A percentile compares a stretch with the other conserved stretches of the same genome.
These are phyloP conservation scores for Yarrowia sp. DNA, from an alignment of 805 yeast species.

Conservation along the genomic window DNA sequence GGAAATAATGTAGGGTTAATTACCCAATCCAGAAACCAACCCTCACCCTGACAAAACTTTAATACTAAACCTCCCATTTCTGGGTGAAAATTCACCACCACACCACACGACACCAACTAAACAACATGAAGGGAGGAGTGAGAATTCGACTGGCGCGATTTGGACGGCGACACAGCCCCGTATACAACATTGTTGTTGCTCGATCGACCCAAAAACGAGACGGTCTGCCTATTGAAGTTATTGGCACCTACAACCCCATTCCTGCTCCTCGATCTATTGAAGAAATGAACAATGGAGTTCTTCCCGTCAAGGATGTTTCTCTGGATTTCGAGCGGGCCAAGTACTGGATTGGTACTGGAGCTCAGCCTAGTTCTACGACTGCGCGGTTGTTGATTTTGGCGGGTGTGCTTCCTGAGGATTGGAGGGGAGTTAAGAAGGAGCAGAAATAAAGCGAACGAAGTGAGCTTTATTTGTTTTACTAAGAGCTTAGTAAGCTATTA, in stretches of 20 bases:
- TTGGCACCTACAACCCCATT: conserved; percentile 88
- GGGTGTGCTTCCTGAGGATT: conserved; percentile 49
- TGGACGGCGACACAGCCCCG: conserved; percentile 84
- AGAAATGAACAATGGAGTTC: conserved; percentile 54
- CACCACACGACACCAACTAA: neutral
- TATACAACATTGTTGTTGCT: conserved; percentile 89
- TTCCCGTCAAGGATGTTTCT: conserved; percentile 72
- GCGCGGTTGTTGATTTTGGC: conserved; percentile 72
- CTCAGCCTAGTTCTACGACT: conserved; percentile 86
- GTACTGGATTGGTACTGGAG: conserved; percentile 98
- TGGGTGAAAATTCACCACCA: neutral
- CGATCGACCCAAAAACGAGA: conserved; percentile 59
- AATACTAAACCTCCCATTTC: neutral
- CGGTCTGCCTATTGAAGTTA: conserved; percentile 85
- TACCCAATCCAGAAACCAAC: too few relatives aligned
- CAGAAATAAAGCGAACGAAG: neutral
- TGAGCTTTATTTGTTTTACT: too few relatives aligned
- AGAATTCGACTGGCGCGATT: conserved; percentile 89
- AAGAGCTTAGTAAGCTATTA: too few relatives aligned
- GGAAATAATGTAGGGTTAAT: too few relatives aligned
- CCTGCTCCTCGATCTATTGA: conserved; percentile 66
- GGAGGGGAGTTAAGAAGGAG: conserved; percentile 38
- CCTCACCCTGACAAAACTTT: neutral
- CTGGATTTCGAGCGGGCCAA: conserved; percentile 86
- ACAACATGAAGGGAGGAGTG: conserved; percentile 64